Base-by-base conservation (phyloP, 2,329 filamentous ascomycete genomes). In the Clarireedia sp. region DNA sequence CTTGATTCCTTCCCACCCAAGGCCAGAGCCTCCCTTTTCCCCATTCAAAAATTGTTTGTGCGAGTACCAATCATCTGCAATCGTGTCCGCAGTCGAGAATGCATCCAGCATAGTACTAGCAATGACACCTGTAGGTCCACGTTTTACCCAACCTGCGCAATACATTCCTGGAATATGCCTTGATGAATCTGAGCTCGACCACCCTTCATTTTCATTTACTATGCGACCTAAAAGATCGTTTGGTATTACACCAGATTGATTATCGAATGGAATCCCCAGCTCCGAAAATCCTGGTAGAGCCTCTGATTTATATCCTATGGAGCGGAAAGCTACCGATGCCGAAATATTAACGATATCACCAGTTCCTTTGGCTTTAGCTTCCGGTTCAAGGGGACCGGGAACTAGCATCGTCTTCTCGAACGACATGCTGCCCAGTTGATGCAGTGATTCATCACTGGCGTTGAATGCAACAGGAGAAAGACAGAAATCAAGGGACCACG, bases 101-200 rank as follows among this genome's bases (percentile, higher is more conserved):
- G 94, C 92, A 69, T 99, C 94, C 57, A 87, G 82, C 90, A 99
- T 95, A 0, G 94, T 99, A 29, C 86, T 90, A 1, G 92, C 92
- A 69, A 99, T 99, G 3, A 97, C 91, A 2, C 94, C 94, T 0
- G 90, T 96, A 0, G 94, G 92, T 0, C 94, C 94, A 37, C 87
- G 82, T 74, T 97, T 97, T 9, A 96, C 90, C 94, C 94, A 99
- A 0, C 94, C 94, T 16, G 92, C 88, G 62, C 90, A 95, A 72
- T 99, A 99, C 26, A 96, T 71, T 0, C 92, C 90, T 0, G 85
- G 82, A 0, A 87, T 66, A 49, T 55, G 59, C 19, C 56, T 59
- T 10, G 57, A 53, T 16, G 57, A 54, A 36, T 33, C 55, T 19
- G 58, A 41, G 9, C 52, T 56, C 16, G 59, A 41, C 37, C 61